These are phyloP conservation scores for Diutina scorzettiae DNA, from an alignment of 1,139 yeast species.

Conservation along the genomic window DNA sequence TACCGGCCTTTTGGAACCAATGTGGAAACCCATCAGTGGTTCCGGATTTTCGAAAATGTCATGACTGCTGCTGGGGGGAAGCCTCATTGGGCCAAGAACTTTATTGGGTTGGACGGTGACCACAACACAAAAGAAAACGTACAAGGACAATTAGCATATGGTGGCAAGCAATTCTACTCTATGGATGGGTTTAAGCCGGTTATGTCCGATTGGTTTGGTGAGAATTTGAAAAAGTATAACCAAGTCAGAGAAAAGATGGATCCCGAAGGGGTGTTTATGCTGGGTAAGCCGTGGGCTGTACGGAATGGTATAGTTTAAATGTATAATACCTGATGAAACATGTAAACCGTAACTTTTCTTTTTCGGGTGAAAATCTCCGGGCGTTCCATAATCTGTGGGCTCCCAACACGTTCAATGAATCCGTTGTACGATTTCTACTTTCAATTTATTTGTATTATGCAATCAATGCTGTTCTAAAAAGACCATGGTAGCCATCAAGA, in stretches of 20 bases:
- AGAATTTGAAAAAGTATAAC: constrained; percentile 49
- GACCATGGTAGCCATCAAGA: too few relatives aligned
- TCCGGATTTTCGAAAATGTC: constrained; percentile 65
- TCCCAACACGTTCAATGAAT: too few relatives aligned
- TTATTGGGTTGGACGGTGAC: constrained; percentile 49
- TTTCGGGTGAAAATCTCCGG: too few relatives aligned
- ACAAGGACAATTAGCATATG: constrained; percentile 25
- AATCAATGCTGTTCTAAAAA: too few relatives aligned
- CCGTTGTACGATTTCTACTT: too few relatives aligned
- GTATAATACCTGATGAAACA: too few relatives aligned
- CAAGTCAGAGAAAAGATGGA: constrained; percentile 54
- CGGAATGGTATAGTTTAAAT: constrained; percentile 48
- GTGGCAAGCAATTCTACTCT: constrained; percentile 47
- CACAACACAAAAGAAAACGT: constrained; percentile 28
- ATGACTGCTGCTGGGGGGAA: constrained; percentile 74
- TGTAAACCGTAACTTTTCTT: too few relatives aligned
- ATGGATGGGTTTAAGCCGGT: constrained; percentile 72
- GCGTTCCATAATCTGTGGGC: too few relatives aligned
- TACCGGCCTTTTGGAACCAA: constrained; percentile 79
- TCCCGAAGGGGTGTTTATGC: constrained; percentile 71
- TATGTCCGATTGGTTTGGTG: constrained; percentile 73
- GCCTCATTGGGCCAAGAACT: constrained; percentile 99
- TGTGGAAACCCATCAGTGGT: constrained; percentile 75
- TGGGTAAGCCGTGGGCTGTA: constrained; percentile 67
- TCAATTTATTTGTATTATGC: too few relatives aligned